Conservation (phyloP, 352 stramenopile species). For the Phytophthora parvispora region DNA sequence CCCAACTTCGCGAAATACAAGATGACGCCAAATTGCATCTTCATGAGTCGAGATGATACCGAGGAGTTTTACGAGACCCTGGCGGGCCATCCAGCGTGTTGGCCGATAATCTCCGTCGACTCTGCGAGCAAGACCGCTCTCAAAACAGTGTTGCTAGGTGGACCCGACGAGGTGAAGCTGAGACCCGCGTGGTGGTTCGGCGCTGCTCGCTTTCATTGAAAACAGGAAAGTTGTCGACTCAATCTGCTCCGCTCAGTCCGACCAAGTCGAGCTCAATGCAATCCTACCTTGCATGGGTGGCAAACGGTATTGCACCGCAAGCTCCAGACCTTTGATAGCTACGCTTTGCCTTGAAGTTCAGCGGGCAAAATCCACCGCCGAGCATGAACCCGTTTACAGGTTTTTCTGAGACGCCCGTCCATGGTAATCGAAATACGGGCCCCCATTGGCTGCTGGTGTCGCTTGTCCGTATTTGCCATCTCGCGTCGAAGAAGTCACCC, state of each 20-base stretch:
- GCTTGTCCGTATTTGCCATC: constrained; percentile 33
- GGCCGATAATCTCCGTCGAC: neutral
- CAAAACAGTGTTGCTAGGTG: too few species aligned
- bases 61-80: neutral
- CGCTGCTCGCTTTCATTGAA: too few species aligned
- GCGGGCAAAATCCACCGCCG: constrained; percentile 2
- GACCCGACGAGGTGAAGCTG: neutral
- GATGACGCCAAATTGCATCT: neutral
- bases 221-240: too few species aligned
- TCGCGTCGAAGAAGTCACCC: constrained; percentile 17
- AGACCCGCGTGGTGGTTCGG: too few species aligned
- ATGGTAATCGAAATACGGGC: constrained; percentile 17
- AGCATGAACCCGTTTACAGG: constrained; percentile 11
- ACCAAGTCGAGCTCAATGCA: too few species aligned
- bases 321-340: neutral
- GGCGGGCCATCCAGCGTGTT: neutral
- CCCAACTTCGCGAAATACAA: neutral
- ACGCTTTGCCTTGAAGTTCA: neutral
- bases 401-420: constrained; percentile 19
- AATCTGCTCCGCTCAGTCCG: too few species aligned
- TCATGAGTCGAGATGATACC: neutral
- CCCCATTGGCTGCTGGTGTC: constrained; percentile 25
- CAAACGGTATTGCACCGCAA: too few species aligned
- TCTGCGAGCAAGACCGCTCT: too few species aligned
- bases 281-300: too few species aligned